Percentiles rank a stretch among this genome's conserved stretches.
Evolutionary conservation across 2,329 filamentous ascomycete species (phyloP).

Genomic region (Parastagonospora avenae): DNA sequence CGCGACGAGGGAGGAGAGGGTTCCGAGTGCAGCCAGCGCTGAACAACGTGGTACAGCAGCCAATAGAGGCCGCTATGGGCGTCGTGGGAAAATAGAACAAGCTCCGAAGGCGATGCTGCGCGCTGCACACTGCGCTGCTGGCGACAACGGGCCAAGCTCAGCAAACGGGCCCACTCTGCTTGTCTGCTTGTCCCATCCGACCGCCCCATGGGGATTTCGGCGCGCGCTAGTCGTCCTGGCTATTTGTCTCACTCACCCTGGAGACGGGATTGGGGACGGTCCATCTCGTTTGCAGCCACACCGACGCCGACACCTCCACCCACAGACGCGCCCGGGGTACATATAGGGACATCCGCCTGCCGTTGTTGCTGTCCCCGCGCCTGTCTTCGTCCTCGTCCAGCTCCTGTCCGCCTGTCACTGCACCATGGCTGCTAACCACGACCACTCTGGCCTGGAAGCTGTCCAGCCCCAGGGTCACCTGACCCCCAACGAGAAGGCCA

Average conservation of each 20-base stretch:
- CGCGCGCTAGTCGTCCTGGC: conserved; percentile 13
- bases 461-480: conserved; percentile 27
- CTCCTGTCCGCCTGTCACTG: conserved; percentile 17
- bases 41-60: conserved; percentile 30
- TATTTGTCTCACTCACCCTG: too few species aligned
- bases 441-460: conserved; percentile 1
- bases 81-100: neutral
- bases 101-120: neutral
- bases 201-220: conserved; percentile 44
- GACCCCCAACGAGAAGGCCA: conserved; percentile 29
- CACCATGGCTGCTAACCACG: conserved; percentile 36
- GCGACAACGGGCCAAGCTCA: conserved; percentile 22
- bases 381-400: conserved; percentile 17
- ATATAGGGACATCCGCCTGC: conserved; percentile 35
- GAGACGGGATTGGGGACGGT: neutral
- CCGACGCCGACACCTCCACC: neutral
- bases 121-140: too few species aligned
- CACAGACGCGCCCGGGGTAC: conserved; percentile 21
- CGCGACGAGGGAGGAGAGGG: neutral
- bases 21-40: conserved; percentile 21
- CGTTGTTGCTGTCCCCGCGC: conserved; percentile 8
- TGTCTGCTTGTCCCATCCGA: conserved; percentile 33
- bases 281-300: conserved; percentile 8
- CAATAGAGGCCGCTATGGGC: conserved; percentile 17
- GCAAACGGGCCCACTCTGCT: conserved; percentile 20